Conservation (phyloP, 169 alveolate species). For the Eimeria acervulina region DNA sequence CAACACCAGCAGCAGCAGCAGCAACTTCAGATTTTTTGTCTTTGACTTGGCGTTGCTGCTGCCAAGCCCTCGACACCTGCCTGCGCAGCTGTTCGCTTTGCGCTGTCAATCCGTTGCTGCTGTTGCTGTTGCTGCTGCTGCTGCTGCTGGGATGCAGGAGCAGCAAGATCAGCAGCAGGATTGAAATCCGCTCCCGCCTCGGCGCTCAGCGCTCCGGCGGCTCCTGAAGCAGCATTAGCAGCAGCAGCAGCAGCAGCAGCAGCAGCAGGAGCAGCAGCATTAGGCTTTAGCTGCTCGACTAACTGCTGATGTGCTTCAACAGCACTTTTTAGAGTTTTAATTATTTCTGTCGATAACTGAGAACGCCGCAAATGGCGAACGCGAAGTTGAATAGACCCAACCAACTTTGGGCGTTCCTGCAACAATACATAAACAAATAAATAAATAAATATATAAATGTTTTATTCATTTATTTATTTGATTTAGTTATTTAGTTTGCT, state of each 20-base stretch:
- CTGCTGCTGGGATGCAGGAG: conserved; percentile 18
- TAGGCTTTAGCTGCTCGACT: not conserved
- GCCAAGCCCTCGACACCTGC: not conserved
- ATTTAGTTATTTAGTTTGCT: too few species aligned
- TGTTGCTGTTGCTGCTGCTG: not conserved
- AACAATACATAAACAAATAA: not conserved
- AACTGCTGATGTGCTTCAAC: not conserved
- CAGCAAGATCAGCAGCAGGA: conserved; percentile 6
- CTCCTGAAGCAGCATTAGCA: too few species aligned
- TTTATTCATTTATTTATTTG: too few species aligned
- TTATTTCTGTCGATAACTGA: conserved; percentile 17
- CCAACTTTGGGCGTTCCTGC: conserved; percentile 55
- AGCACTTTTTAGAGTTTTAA: not conserved
- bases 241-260: too few species aligned
- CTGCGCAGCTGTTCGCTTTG: not conserved
- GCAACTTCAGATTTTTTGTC: not conserved
- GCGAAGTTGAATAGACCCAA: conserved; percentile 33
- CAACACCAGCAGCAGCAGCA: conserved; percentile 7
- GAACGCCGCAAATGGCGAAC: conserved; percentile 66
- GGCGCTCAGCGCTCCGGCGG: not conserved
- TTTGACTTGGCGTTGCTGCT: not conserved
- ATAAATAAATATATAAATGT: not conserved
- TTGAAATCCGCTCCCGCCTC: not conserved
- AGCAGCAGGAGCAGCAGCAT: not conserved
- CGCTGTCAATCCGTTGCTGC: not conserved